Evolutionary conservation across 257 asterid species (phyloP).

Genomic region (Solanum piurae): DNA sequence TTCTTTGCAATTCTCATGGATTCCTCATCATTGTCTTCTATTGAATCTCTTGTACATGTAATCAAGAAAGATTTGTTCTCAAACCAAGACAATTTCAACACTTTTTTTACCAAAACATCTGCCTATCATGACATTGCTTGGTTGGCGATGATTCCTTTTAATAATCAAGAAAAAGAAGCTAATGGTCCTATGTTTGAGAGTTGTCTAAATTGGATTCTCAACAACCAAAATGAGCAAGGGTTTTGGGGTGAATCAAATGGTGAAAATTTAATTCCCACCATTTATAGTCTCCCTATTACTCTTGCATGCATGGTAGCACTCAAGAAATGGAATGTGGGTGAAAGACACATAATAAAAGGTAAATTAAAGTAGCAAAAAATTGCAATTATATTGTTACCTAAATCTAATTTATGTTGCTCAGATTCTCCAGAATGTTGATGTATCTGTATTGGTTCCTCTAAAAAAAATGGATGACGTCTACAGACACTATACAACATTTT

Average conservation of each 20-base stretch:
- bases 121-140: constrained; percentile 62
- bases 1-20: constrained; percentile 13
- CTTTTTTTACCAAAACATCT: constrained; percentile 16
- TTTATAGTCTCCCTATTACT: constrained; percentile 41
- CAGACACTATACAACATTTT: rapidly evolving
- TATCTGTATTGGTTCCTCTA: background rate
- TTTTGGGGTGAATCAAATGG: constrained; percentile 37
- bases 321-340: constrained; percentile 28
- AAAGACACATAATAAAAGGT: constrained; percentile 23
- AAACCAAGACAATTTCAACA: background rate
- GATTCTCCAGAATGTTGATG: background rate
- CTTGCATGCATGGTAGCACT: constrained; percentile 48
- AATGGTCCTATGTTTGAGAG: constrained; percentile 31
- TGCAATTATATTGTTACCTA: background rate
- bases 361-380: background rate
- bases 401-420: background rate
- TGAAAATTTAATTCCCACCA: constrained; percentile 21
- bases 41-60: constrained; percentile 22
- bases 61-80: constrained; percentile 26
- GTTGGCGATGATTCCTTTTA: constrained; percentile 45
- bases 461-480: background rate
- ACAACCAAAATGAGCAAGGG: constrained; percentile 37
- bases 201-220: constrained; percentile 36
- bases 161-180: background rate
- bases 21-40: constrained; percentile 8